Conservation (phyloP, 169 alveolate species). For the Babesia microti region DNA sequence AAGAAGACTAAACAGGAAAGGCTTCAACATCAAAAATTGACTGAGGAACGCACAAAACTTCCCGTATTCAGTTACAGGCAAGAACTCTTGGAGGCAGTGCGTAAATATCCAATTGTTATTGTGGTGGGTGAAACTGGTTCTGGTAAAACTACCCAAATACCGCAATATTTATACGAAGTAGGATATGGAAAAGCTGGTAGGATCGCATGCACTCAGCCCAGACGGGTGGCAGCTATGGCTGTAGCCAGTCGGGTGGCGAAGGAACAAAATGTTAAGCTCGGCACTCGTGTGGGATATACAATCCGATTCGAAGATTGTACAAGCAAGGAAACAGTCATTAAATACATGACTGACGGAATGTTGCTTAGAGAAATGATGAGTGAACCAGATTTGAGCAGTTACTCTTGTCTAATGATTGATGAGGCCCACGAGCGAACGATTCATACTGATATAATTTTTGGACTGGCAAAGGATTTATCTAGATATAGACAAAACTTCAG, state of each 20-base stretch:
- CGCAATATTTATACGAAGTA: slow-evolving; percentile 91
- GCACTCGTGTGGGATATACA: slow-evolving; percentile 89
- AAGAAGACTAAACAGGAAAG: slow-evolving; percentile 40
- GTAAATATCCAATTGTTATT: slow-evolving; percentile 80
- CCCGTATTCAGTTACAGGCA: slow-evolving; percentile 89
- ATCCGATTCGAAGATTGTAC: slow-evolving; percentile 96
- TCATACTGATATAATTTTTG: slow-evolving; percentile 97
- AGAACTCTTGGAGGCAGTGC: slow-evolving; percentile 78
- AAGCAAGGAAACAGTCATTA: slow-evolving; percentile 84
- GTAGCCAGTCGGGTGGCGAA: slow-evolving; percentile 97
- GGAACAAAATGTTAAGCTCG: slow-evolving; percentile 94
- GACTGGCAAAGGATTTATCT: slow-evolving; percentile 87
- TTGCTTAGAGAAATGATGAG: slow-evolving; percentile 90
- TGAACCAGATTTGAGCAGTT: slow-evolving; percentile 86
- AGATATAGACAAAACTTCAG: slow-evolving; percentile 72
- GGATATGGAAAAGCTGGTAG: slow-evolving; percentile 91
- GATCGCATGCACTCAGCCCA: slow-evolving; percentile 98
- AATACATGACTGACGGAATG: slow-evolving; percentile 99
- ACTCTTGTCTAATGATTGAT: slow-evolving; percentile 92
- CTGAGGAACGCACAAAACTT: slow-evolving; percentile 63
- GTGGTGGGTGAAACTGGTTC: slow-evolving; percentile 99
- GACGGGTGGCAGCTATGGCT: slow-evolving; percentile 99
- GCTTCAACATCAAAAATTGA: slow-evolving; percentile 34
- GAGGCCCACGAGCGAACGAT: slow-evolving; percentile 99
- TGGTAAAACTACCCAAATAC: slow-evolving; percentile 98